phyloP scores from a whole-genome alignment of 2,329 filamentous ascomycete genomes.

The Endocalyx cinctus region DNA sequence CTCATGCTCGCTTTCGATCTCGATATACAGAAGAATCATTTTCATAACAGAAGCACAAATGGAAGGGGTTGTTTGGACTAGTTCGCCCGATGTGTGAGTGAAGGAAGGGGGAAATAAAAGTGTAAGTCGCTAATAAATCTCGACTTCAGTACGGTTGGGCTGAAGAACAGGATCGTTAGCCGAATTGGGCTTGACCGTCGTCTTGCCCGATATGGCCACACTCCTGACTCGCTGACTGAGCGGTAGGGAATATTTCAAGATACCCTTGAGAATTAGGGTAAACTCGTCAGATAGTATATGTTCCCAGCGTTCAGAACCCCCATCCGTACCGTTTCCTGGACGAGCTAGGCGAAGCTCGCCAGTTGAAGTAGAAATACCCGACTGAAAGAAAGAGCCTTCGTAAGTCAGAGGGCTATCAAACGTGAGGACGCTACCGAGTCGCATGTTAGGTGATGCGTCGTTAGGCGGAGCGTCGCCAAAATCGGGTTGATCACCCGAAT shows the following conservation, averaged over 20 bases:
- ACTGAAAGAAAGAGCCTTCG: slow-evolving; percentile 82
- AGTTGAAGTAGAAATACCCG: slow-evolving; percentile 64
- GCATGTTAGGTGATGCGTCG: slow-evolving; percentile 72
- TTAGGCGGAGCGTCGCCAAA: slow-evolving; percentile 57
- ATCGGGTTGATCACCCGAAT: slow-evolving; percentile 33
- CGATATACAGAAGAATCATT: too few relatives aligned
- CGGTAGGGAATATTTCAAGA: slow-evolving; percentile 74
- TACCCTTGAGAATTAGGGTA: slow-evolving; percentile 85
- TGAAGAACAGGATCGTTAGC: slow-evolving; percentile 46
- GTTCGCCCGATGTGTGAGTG: too few relatives aligned
- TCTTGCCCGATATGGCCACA: slow-evolving; percentile 55
- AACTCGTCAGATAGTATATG: slow-evolving; percentile 87
- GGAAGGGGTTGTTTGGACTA: too few relatives aligned
- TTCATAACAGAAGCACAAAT: too few relatives aligned
- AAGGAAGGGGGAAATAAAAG: too few relatives aligned
- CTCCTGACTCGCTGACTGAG: slow-evolving; percentile 57
- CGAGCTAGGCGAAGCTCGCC: slow-evolving; percentile 78
- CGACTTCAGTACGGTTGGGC: slow-evolving; percentile 34
- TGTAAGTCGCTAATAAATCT: slow-evolving; percentile 20
- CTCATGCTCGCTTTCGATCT: too few relatives aligned
- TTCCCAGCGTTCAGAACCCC: slow-evolving; percentile 84
- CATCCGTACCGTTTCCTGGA: slow-evolving; percentile 85
- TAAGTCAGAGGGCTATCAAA: slow-evolving; percentile 88
- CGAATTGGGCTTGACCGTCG: slow-evolving; percentile 57
- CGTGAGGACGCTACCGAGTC: slow-evolving; percentile 80